These are phyloP conservation scores for Luvunga scandens DNA, from an alignment of 345 rosid species.

Conservation along the genomic window DNA sequence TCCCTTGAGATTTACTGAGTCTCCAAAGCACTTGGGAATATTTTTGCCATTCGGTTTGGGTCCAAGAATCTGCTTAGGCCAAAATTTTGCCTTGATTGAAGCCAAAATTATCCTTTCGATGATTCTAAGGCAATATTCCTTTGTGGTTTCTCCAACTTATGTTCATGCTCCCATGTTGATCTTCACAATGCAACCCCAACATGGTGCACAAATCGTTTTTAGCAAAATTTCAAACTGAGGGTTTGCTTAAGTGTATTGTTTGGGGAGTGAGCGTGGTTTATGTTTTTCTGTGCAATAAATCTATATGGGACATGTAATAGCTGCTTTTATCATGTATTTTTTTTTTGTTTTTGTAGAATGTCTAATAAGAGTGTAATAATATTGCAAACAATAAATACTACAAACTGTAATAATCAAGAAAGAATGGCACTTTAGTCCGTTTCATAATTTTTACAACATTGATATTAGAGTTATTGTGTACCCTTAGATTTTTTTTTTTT, in stretches of 20 bases:
- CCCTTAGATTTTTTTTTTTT: no score
- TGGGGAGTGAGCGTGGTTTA: background rate
- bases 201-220: background rate
- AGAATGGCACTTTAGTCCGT: no score
- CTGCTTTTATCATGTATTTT: background rate
- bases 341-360: no score
- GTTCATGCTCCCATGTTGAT: background rate
- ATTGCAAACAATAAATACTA: no score
- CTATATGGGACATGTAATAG: background rate
- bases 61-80: background rate
- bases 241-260: background rate
- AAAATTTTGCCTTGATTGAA: background rate
- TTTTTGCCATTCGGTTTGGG: background rate
- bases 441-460: no score
- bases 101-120: background rate
- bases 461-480: no score
- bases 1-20: background rate
- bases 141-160: background rate
- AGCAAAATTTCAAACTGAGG: background rate
- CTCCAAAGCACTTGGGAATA: background rate
- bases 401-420: no score
- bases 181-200: background rate
- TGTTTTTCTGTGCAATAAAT: background rate
- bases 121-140: background rate
- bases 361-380: no score